Conservation (phyloP, 2,329 filamentous ascomycete species). For the Ascochyta pisi region DNA sequence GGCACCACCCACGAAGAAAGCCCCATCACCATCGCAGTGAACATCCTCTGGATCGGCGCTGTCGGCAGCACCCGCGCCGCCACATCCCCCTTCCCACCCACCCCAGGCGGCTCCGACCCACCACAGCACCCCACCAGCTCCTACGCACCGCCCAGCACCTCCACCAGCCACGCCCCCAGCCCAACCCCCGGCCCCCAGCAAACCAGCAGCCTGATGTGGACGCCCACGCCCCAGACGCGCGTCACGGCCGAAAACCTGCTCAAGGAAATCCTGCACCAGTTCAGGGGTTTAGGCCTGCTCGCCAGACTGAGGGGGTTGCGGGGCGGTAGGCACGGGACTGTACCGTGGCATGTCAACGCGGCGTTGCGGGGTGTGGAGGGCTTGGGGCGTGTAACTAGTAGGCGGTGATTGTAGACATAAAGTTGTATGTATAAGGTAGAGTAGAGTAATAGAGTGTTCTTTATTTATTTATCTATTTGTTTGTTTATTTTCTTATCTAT, state of each 20-base stretch:
- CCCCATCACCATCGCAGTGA: conserved; percentile 50
- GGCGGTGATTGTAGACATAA: neutral
- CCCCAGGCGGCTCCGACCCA: conserved; percentile 33
- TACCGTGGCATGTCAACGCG: conserved; percentile 79
- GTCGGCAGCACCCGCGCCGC: conserved; percentile 47
- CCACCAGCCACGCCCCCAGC: neutral
- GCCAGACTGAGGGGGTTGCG: conserved; percentile 70
- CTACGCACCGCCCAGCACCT: neutral
- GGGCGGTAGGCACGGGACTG: conserved; percentile 63
- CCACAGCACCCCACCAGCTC: neutral
- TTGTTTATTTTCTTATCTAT: no score
- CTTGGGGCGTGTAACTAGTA: conserved; percentile 48
- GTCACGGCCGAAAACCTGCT: conserved; percentile 65
- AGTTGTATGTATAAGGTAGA: no score
- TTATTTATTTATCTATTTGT: no score
- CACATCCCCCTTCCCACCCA: conserved; percentile 39
- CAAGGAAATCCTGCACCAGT: conserved; percentile 73
- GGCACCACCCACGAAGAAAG: conserved; percentile 11
- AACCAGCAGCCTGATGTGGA: conserved; percentile 44
- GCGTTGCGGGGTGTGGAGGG: conserved; percentile 72
- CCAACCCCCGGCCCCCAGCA: conserved; percentile 21
- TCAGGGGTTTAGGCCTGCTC: conserved; percentile 71
- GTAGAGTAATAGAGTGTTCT: no score
- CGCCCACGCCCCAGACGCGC: conserved; percentile 40
- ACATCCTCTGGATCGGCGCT: conserved; percentile 56